phyloP scores from a whole-genome alignment of 78 protist genomes.

The Parvularia atlantis region DNA sequence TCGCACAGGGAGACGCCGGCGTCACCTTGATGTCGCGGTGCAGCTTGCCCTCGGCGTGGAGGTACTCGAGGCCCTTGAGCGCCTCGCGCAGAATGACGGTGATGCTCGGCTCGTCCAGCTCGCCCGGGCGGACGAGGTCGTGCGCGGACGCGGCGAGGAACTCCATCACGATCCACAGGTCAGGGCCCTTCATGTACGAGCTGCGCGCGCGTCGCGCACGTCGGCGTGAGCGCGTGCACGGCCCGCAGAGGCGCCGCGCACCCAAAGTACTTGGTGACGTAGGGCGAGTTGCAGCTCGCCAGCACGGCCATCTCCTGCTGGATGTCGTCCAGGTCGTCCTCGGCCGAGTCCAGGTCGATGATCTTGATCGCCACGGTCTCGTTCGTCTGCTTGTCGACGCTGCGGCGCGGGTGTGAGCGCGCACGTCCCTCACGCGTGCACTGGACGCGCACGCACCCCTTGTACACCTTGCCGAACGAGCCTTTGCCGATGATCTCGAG shows the following conservation, averaged over 20 bases:
- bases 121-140: conserved; percentile 61
- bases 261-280: too few species aligned
- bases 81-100: conserved; percentile 79
- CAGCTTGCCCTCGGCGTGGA: conserved; percentile 83
- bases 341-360: conserved; percentile 87
- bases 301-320: conserved; percentile 76
- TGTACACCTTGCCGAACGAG: conserved; percentile 68
- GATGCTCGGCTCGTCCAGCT: conserved; percentile 66
- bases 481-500: conserved; percentile 69
- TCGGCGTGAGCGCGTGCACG: too few species aligned
- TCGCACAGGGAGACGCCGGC: background rate
- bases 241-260: too few species aligned
- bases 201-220: too few species aligned
- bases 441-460: conserved; percentile 35
- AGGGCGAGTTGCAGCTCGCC: background rate
- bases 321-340: conserved; percentile 92
- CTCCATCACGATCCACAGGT: conserved; percentile 94
- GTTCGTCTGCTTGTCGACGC: conserved; percentile 52
- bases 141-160: conserved; percentile 82
- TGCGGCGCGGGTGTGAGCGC: background rate
- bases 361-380: conserved; percentile 81
- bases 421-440: too few species aligned
- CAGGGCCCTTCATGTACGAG: conserved; percentile 58
- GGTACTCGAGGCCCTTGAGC: conserved; percentile 73
- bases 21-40: conserved; percentile 94